Base-by-base conservation (phyloP, 441 rosid genomes). In the Pelargonium fulgidum region DNA sequence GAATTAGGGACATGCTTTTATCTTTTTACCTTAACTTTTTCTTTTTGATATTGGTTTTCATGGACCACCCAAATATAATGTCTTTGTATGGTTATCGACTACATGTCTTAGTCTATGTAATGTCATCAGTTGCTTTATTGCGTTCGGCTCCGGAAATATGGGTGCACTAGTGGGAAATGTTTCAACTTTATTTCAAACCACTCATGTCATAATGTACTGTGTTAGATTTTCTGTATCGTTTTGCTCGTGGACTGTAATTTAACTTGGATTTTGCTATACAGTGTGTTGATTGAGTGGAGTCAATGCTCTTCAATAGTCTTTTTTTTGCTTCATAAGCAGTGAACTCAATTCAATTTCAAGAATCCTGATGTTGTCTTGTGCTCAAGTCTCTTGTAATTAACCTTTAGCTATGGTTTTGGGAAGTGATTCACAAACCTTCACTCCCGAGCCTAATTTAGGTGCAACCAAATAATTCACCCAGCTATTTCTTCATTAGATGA, bases 31-130 rank as follows among this genome's bases (percentile, higher is more conserved):
- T 79, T 73, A 78, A 75, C 80, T 72, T 13, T 19, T 54, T 66
- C 67, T 73, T 54, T 72, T 74, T 71, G 4, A n/a, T 19, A 4
- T 17, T 39, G 67, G 70, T 48, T 72, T 62, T 67, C 67, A 66
- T 61, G 81, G 84, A 63, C 83, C 85, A 81, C 80, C 62, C 14
- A 8, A 8, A n/a, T 39, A 58, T 68, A 70, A 68, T 22, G 50
- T 42, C 48, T 47, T 8, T 62, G 39, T 26, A 54, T 1, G 22
- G 42, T 64, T 56, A 56, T 69, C 7, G 58, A 3, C 14, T 63
- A 17, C 10, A 13, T 61, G 14, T 17, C 73, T 50, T 45, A 12
- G 7, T 59, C 64, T 26, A 17, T 16, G 12, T 58, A 56, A 22
- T 58, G 44, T 12, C 66, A 47, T 16, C 36, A 65, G 62, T 66